Conservation (phyloP, 441 rosid genomes). For the Gossypium schwendimanii region DNA sequence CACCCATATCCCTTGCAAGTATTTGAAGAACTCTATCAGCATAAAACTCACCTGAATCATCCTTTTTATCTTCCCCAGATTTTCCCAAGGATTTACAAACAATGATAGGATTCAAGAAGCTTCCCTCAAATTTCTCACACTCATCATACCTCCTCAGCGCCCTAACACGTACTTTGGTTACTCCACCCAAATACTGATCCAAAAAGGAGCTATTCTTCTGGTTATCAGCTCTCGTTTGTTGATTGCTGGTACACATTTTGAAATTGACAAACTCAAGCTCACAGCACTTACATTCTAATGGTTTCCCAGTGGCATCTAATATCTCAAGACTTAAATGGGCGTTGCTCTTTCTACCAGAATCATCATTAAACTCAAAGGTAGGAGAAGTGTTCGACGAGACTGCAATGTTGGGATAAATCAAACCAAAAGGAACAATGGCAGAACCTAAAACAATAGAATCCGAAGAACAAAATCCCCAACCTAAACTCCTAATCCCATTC, state of each 20-base stretch:
- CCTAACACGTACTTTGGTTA: conserved; percentile 37
- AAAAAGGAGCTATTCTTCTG: conserved; percentile 16
- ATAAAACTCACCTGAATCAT: conserved; percentile 37
- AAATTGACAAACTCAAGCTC: conserved; percentile 49
- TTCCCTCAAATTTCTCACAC: conserved; percentile 29
- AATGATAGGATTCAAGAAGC: conserved; percentile 37
- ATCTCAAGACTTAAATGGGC: conserved; percentile 60
- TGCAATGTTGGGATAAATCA: conserved; percentile 69
- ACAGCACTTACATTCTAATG: conserved; percentile 70
- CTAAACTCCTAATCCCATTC: conserved; percentile 51
- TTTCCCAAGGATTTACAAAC: conserved; percentile 32
- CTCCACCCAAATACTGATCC: conserved; percentile 34
- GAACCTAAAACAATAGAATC: conserved; percentile 61
- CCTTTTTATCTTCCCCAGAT: conserved; percentile 25
- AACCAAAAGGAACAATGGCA: conserved; percentile 61
- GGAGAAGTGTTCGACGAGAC: conserved; percentile 23
- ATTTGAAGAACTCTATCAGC: conserved; percentile 53
- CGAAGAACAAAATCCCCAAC: conserved; percentile 82
- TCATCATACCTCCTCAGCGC: conserved; percentile 40
- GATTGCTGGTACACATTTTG: conserved; percentile 17
- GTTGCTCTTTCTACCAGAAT: conserved; percentile 16
- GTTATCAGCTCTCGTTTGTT: conserved; percentile 15
- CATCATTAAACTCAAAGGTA: neutral
- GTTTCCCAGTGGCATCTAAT: conserved; percentile 55
- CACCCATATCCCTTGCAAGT: conserved; percentile 44